Base-by-base conservation (phyloP, 2,329 filamentous ascomycete species). In the Clarireedia homoeocarpa region DNA sequence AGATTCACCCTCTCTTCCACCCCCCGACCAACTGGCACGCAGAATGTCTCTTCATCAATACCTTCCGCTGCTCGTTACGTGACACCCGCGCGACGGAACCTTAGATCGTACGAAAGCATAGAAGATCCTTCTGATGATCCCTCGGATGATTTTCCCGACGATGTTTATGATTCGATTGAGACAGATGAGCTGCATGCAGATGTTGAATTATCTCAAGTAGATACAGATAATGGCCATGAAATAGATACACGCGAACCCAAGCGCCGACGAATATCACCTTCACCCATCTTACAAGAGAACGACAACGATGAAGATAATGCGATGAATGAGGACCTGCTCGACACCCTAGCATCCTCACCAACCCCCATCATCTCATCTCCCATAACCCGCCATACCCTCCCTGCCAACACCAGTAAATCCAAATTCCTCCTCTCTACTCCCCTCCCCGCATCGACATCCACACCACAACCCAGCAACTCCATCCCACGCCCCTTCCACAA, bases 1-100 rank as follows among this genome's bases (percentile, higher is more conserved):
- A 64, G 67, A 38, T 70, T 70, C 58, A 64, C 59, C 6, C 59
- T 69, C 48, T 60, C 67, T 17, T 68, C 65, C 2, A 67, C 66
- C 0, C 67, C 66, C 10, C 57, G 58, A 53, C 61, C 61, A 17
- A 59, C 61, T 45, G 57, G 58, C 6, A 59, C 65, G n/a, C 62
- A 65, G 27, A 58, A 47, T 56, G 38, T 59, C 20, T 55, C 63
- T 48, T 39, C 60, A 51, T 48, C 61, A 38, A 68, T 64, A 23
- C 66, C 67, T 14, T 58, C 61, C 38, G 59, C 61, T n/a, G 56
- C 63, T 24, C 63, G 64, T 39, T 69, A 60, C 39, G 36, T 63
- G 46, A 65, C 67, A 17, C 65, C 67, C 34, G 63, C 59, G 30
- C 58, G 51, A 17, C 64, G 48, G 17, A 53, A 40, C 12, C 14